Conservation (phyloP, 257 asterid species). For the Avicennia marina region DNA sequence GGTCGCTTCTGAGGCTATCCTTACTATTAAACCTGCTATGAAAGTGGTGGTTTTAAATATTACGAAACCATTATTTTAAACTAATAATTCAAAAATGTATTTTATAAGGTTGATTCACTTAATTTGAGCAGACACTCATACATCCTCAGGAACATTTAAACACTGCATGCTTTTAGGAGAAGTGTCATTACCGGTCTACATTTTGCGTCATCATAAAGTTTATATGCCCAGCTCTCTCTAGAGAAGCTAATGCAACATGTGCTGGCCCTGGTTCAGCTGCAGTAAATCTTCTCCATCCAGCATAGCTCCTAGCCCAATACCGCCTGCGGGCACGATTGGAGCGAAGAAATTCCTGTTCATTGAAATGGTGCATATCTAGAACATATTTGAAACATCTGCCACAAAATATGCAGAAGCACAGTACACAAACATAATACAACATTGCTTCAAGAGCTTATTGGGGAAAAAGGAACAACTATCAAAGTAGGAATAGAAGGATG, state of each 20-base stretch:
- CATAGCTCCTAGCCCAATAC: slow-evolving; percentile 98
- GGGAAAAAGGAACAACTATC: neutral
- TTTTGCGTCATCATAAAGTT: slow-evolving; percentile 79
- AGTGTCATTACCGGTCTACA: slow-evolving; percentile 73
- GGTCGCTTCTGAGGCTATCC: neutral
- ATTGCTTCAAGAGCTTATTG: slow-evolving; percentile 9
- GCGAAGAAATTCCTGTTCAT: slow-evolving; percentile 67
- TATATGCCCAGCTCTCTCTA: slow-evolving; percentile 75
- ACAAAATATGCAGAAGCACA: slow-evolving; percentile 10
- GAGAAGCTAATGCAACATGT: slow-evolving; percentile 80
- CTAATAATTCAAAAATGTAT: too few species aligned
- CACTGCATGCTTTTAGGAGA: slow-evolving; percentile 9
- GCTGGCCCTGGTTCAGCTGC: slow-evolving; percentile 88
- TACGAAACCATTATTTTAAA: neutral
- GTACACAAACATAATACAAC: neutral
- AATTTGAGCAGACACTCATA: neutral
- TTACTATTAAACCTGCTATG: neutral
- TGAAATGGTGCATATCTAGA: slow-evolving; percentile 9
- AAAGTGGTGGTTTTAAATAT: neutral
- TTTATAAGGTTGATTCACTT: too few species aligned
- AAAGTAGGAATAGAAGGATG: neutral
- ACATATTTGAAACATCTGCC: slow-evolving; percentile 9
- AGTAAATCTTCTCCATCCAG: slow-evolving; percentile 95
- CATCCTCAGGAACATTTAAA: slow-evolving; percentile 7
- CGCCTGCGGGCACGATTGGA: slow-evolving; percentile 74